Conservation (phyloP, 2,329 filamentous ascomycete genomes). For the Fusarium nanum region DNA sequence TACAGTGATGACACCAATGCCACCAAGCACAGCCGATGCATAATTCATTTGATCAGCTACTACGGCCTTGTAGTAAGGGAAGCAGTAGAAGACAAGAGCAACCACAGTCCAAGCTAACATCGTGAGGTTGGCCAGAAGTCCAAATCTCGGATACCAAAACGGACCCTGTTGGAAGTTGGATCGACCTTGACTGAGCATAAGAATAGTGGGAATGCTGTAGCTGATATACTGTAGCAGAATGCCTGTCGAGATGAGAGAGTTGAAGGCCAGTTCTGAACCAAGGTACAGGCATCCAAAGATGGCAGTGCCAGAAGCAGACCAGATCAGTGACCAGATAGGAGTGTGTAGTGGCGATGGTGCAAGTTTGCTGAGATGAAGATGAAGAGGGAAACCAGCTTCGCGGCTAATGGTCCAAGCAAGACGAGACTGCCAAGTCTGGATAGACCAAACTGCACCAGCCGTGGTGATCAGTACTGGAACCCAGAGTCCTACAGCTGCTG, state of each 20-base stretch:
- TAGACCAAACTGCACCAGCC: constrained; percentile 9
- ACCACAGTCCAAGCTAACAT: constrained; percentile 4
- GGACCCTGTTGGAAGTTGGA: constrained; percentile 5
- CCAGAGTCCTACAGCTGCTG: constrained; percentile 3
- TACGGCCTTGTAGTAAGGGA: background rate
- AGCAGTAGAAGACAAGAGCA: constrained; percentile 9
- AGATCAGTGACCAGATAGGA: constrained; percentile 1
- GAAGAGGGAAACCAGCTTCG: constrained; percentile 5
- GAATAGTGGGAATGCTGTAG: constrained; percentile 5
- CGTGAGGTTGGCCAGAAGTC: background rate
- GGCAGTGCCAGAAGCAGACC: background rate
- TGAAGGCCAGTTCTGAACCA: constrained; percentile 4
- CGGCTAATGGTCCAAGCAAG: constrained; percentile 2
- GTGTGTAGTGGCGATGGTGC: constrained; percentile 5
- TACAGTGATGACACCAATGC: background rate
- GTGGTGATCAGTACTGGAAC: background rate
- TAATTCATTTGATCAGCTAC: constrained; percentile 9
- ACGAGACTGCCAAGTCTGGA: constrained; percentile 13
- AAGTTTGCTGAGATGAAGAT: constrained; percentile 8
- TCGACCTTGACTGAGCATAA: constrained; percentile 1
- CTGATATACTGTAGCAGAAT: constrained; percentile 3
- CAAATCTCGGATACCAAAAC: constrained; percentile 5
- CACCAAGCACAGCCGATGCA: constrained; percentile 1
- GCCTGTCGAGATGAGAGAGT: constrained; percentile 9
- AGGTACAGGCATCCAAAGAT: constrained; percentile 11